Percentiles rank a stretch among this genome's conserved stretches.
Evolutionary conservation across 2,329 filamentous ascomycete species (phyloP).

Genomic region (Talaromyces sp.): DNA sequence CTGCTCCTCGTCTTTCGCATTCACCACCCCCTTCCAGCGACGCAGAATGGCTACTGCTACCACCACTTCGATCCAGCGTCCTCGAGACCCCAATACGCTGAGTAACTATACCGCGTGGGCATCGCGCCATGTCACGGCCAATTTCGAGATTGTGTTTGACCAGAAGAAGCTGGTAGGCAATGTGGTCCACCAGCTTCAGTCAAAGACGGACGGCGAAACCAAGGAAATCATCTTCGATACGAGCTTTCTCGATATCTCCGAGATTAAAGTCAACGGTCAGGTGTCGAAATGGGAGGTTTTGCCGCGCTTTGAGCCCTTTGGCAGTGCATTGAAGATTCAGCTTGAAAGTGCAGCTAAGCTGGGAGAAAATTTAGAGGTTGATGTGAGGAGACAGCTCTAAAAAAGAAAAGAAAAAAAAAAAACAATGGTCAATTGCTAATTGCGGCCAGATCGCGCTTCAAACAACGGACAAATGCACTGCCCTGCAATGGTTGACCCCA

Average conservation of each 20-base stretch:
- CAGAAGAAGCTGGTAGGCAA: constrained; percentile 70
- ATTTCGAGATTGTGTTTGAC: constrained; percentile 79
- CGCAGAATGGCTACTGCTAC: constrained; percentile 30
- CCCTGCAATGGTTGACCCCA: constrained; percentile 90
- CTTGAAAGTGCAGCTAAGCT: constrained; percentile 45
- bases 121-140: constrained; percentile 75
- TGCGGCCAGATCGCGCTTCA: constrained; percentile 58
- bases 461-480: constrained; percentile 84
- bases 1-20: neutral
- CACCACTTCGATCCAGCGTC: constrained; percentile 34
- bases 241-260: constrained; percentile 70
- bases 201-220: constrained; percentile 66
- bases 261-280: constrained; percentile 64
- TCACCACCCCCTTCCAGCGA: neutral
- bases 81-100: constrained; percentile 80
- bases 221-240: constrained; percentile 82
- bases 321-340: constrained; percentile 43
- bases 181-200: constrained; percentile 71
- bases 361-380: constrained; percentile 44
- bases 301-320: constrained; percentile 65
- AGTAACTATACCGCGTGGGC: constrained; percentile 88
- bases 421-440: constrained; percentile 2
- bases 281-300: constrained; percentile 65
- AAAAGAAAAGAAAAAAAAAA: neutral
- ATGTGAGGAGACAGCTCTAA: constrained; percentile 27